These are phyloP conservation scores for Xylariaceae sp. DNA, from an alignment of 2,329 filamentous ascomycete genomes.

Conservation along the genomic window DNA sequence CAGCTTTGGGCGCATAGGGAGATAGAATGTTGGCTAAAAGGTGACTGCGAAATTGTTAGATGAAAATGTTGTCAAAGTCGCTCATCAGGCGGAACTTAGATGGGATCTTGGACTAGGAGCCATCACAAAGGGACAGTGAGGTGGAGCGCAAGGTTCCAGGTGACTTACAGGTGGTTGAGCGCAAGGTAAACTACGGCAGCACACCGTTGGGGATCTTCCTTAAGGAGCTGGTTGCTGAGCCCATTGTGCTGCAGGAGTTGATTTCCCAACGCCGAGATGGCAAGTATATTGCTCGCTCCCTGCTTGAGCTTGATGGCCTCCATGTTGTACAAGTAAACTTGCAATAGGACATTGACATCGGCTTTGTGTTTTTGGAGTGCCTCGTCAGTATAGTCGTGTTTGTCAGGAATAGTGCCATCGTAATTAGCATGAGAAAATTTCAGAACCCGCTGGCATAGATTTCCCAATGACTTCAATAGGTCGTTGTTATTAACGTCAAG, in stretches of 20 bases:
- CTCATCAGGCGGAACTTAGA: background rate
- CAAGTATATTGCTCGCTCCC: constrained; percentile 43
- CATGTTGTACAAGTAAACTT: constrained; percentile 62
- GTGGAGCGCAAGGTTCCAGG: background rate
- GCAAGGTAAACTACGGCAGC: constrained; percentile 67
- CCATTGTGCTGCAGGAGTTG: constrained; percentile 50
- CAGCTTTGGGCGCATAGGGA: constrained; percentile 25
- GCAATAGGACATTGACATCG: constrained; percentile 63
- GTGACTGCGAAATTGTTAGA: constrained; percentile 40
- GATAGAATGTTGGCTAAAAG: constrained; percentile 73
- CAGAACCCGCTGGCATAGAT: constrained; percentile 47
- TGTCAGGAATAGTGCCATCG: constrained; percentile 55
- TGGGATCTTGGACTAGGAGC: background rate
- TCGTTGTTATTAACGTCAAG: constrained; percentile 84
- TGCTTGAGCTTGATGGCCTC: constrained; percentile 68
- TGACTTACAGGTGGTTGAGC: constrained; percentile 62
- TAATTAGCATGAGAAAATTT: constrained; percentile 63
- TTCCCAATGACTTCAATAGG: constrained; percentile 71
- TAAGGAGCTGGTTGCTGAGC: constrained; percentile 52
- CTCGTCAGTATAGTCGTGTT: constrained; percentile 39
- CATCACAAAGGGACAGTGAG: background rate
- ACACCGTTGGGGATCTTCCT: constrained; percentile 52
- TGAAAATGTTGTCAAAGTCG: background rate
- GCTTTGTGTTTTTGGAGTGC: constrained; percentile 40
- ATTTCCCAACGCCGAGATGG: constrained; percentile 40